Percentiles rank a stretch among this genome's conserved stretches.
phyloP scores from a whole-genome alignment of 2,329 filamentous ascomycete genomes.

The Fusarium sp. region DNA sequence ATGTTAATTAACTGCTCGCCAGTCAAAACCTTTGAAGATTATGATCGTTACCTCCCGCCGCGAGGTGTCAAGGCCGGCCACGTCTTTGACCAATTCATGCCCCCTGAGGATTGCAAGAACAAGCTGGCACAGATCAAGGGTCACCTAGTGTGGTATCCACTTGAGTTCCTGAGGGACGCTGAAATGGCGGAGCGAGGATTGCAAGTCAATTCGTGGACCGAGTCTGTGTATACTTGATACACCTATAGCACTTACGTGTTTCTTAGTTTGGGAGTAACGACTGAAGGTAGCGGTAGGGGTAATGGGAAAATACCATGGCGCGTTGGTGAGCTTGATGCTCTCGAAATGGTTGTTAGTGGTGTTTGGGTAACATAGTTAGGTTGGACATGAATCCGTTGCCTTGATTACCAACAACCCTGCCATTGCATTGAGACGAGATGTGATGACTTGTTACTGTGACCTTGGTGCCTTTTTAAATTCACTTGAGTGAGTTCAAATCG shows the following conservation, averaged over 20 bases:
- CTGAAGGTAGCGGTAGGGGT: neutral
- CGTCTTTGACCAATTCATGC: slow-evolving; percentile 83
- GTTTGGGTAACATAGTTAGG: neutral
- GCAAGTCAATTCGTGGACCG: slow-evolving; percentile 86
- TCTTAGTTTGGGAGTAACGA: neutral
- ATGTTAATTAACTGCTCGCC: slow-evolving; percentile 15
- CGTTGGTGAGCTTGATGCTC: neutral
- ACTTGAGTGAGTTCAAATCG: too few species aligned
- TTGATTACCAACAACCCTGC: neutral
- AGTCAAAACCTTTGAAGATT: slow-evolving; percentile 91
- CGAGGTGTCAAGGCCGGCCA: slow-evolving; percentile 83
- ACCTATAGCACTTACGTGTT: neutral
- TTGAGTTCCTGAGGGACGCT: slow-evolving; percentile 85
- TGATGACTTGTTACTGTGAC: neutral
- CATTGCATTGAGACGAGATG: neutral
- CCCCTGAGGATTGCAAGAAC: slow-evolving; percentile 75
- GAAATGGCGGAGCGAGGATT: slow-evolving; percentile 91
- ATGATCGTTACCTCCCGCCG: slow-evolving; percentile 79
- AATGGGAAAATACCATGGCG: neutral
- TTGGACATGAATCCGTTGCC: neutral
- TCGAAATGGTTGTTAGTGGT: neutral
- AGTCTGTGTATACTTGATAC: slow-evolving; percentile 81
- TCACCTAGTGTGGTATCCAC: slow-evolving; percentile 94
- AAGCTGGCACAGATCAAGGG: slow-evolving; percentile 86
- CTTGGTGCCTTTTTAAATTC: neutral